Evolutionary conservation across 768 basidiomycete genomes (phyloP), one percentile per base, ranked within the genome.

Genomic region (Boletus eberwhitei): DNA sequence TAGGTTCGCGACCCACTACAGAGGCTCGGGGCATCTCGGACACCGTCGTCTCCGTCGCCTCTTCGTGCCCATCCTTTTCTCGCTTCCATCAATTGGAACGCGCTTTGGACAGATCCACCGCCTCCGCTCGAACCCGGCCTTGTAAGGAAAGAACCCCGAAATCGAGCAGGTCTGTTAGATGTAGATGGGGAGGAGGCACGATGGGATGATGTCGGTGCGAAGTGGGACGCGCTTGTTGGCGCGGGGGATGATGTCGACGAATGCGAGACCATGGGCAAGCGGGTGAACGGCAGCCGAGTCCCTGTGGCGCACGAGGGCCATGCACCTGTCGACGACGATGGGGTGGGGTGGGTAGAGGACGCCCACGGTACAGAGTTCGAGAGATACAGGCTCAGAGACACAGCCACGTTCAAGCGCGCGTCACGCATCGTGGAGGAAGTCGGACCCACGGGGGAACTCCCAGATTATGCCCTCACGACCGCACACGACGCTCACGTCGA

Each of bases 51-150:
- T 72, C 52, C 75, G 74, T 72, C 60, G 68, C 42, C 78, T 11
- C 75, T 90, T 42, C 79, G 84, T 4, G 64, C 69, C 9, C 88
- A 90, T 60, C 74, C 79, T 0, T 90, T 89, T 65, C 85, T 90
- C 53, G 68, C 73, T 17, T 57, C 71, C 17, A 74, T 88, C 50
- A 72, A 77, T 47, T 90, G 88, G 88, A 71, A 75, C 11, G 75
- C 72, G 0, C 73, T 91, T 4, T 91, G 89, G 89, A 82, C 76
- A 0, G 76, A 76, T n/a, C 73, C 80, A 7, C 75, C 79, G 5
- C 88, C 88, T 21, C 70, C 70, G 0, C 73, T 87, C 12, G 80
- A 82, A 66, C 70, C 79, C 13, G 88, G 88, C 6, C 72, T 85
- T 8, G 69, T 85, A 8, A 79, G 76, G 71, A 81, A 77, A 55